Conservation (phyloP, 2,329 filamentous ascomycete species). For the Colletotrichum aenigma region DNA sequence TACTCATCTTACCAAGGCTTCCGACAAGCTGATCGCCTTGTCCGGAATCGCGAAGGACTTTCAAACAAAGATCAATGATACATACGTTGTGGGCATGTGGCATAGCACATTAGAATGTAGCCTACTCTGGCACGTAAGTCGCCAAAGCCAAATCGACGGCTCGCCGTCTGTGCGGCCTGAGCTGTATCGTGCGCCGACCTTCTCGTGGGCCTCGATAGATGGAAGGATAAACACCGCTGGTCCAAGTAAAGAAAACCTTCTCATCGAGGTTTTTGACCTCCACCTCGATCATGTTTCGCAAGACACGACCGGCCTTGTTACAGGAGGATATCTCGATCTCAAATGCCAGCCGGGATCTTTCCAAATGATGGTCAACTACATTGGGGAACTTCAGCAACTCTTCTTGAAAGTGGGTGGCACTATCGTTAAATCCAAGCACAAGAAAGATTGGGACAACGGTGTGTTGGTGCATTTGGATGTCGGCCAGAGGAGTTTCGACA, state of each 20-base stretch:
- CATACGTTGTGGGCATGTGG: not conserved
- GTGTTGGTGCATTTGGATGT: not conserved
- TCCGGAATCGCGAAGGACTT: not conserved
- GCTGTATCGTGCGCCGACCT: not conserved
- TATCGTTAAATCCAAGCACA: not conserved
- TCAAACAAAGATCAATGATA: not conserved
- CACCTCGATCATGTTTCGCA: not conserved
- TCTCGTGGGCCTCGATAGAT: not conserved
- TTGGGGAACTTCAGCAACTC: not conserved
- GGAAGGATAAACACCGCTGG: fast-evolving
- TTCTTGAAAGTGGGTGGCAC: not conserved
- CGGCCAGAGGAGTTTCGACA: not conserved
- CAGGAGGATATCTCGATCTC: not conserved
- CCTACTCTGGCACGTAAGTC: not conserved
- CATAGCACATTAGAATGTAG: not conserved
- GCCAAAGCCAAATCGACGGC: not conserved
- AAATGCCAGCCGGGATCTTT: not conserved
- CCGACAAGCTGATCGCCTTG: not conserved
- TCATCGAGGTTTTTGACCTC: not conserved
- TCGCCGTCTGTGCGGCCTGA: not conserved
- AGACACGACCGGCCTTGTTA: not conserved
- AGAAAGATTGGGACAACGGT: not conserved
- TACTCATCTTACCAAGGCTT: not conserved
- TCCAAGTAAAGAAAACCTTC: not conserved
- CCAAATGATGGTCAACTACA: not conserved